phyloP scores from a whole-genome alignment of 2,329 filamentous ascomycete genomes.

The Ophiosphaerella herpotricha region DNA sequence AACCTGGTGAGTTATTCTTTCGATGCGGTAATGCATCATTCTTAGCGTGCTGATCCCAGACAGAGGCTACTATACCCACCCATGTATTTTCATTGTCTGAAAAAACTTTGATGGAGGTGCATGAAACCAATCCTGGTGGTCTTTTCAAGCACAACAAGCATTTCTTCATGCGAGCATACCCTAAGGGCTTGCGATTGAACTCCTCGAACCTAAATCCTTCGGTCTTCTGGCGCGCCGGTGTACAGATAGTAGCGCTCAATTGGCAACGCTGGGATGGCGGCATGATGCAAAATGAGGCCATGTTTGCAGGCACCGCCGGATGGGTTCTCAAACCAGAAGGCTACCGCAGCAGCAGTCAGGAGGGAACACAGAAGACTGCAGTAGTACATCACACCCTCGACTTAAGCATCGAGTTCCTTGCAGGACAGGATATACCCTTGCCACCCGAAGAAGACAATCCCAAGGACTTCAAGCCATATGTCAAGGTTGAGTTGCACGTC shows the following conservation, averaged over 20 bases:
- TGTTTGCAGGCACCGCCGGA: slow-evolving; percentile 81
- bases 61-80: slow-evolving; percentile 58
- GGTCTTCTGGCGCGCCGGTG: slow-evolving; percentile 83
- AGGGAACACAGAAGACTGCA: slow-evolving; percentile 50
- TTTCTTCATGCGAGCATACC: slow-evolving; percentile 87
- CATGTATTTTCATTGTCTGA: slow-evolving; percentile 70
- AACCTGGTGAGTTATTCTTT: slow-evolving; percentile 56
- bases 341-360: slow-evolving; percentile 59
- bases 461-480: slow-evolving; percentile 70
- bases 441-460: slow-evolving; percentile 59
- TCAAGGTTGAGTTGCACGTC: slow-evolving; percentile 81
- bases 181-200: slow-evolving; percentile 77
- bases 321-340: slow-evolving; percentile 84
- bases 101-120: slow-evolving; percentile 67
- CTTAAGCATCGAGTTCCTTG: slow-evolving; percentile 73
- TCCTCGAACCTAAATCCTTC: slow-evolving; percentile 88
- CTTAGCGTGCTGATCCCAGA: not conserved
- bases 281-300: slow-evolving; percentile 94
- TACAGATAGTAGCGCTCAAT: slow-evolving; percentile 90
- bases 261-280: slow-evolving; percentile 91
- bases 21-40: not conserved
- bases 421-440: slow-evolving; percentile 76
- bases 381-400: slow-evolving; percentile 62
- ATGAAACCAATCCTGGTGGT: slow-evolving; percentile 57
- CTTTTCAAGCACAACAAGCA: slow-evolving; percentile 82